phyloP scores from a whole-genome alignment of 2,329 filamentous ascomycete species.

The Fusarium sarcochroum region DNA sequence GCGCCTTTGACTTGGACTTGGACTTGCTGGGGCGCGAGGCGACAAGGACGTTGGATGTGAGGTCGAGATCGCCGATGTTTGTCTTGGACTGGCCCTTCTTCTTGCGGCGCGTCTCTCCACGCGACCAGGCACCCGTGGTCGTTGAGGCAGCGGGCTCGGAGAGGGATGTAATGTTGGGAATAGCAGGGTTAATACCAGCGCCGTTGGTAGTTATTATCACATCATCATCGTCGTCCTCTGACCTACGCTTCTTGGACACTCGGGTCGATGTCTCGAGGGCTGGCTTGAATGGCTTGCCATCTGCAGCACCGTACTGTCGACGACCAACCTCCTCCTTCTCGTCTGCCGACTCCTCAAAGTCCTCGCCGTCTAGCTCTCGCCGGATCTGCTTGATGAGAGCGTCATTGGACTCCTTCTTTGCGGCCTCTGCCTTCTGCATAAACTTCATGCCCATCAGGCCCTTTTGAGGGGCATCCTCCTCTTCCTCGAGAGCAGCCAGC shows the following conservation, averaged over 20 bases:
- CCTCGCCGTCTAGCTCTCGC: slow-evolving; percentile 77
- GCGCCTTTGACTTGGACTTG: slow-evolving; percentile 48
- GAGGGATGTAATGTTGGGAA: slow-evolving; percentile 39
- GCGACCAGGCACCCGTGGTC: slow-evolving; percentile 60
- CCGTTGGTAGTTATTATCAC: slow-evolving; percentile 48
- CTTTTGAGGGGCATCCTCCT: slow-evolving; percentile 69
- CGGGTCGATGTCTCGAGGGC: slow-evolving; percentile 50
- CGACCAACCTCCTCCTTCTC: slow-evolving; percentile 75
- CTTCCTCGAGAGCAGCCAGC: slow-evolving; percentile 59
- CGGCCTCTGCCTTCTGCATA: slow-evolving; percentile 90
- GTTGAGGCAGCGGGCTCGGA: slow-evolving; percentile 42
- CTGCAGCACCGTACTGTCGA: slow-evolving; percentile 72
- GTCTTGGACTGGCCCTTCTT: slow-evolving; percentile 53
- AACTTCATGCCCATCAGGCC: slow-evolving; percentile 90
- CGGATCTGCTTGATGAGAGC: slow-evolving; percentile 78
- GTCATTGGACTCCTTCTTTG: slow-evolving; percentile 84
- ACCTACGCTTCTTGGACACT: slow-evolving; percentile 49
- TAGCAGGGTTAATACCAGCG: slow-evolving; percentile 29
- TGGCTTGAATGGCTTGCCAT: slow-evolving; percentile 51
- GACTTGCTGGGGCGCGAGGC: slow-evolving; percentile 51
- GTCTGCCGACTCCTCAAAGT: slow-evolving; percentile 64
- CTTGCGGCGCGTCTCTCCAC: slow-evolving; percentile 55
- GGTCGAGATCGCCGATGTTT: slow-evolving; percentile 58
- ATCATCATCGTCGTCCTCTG: slow-evolving; percentile 46
- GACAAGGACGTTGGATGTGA: slow-evolving; percentile 55